Percentiles rank a stretch among this genome's conserved stretches.
These are phyloP conservation scores for Panellus pusillus DNA, from an alignment of 768 basidiomycete species.

Conservation along the genomic window DNA sequence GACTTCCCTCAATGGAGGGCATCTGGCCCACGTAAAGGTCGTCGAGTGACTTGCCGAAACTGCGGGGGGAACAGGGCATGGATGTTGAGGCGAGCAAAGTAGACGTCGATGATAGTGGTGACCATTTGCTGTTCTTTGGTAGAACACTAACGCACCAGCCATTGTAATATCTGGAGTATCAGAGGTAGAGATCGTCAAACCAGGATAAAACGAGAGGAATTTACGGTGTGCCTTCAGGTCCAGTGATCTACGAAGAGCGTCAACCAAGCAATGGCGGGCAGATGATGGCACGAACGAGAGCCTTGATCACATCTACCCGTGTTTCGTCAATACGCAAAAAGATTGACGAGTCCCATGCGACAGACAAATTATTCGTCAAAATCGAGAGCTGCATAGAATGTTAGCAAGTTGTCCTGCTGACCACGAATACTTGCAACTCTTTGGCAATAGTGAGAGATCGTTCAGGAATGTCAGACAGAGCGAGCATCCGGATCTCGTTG, in stretches of 20 bases:
- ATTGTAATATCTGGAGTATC: constrained; percentile 71
- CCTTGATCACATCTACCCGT: constrained; percentile 89
- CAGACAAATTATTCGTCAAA: constrained; percentile 90
- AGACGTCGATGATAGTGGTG: too few species aligned
- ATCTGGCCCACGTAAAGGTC: too few species aligned
- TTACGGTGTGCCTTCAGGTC: constrained; percentile 92
- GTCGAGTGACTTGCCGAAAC: too few species aligned
- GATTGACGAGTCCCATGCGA: constrained; percentile 94
- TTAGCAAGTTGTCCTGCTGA: neutral
- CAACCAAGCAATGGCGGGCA: too few species aligned
- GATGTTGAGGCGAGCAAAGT: too few species aligned
- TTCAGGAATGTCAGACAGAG: constrained; percentile 85
- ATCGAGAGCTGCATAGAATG: constrained; percentile 74
- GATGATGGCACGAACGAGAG: constrained; percentile 34
- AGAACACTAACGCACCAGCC: constrained; percentile 64
- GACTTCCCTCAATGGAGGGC: too few species aligned
- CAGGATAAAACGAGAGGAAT: constrained; percentile 23
- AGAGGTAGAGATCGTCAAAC: constrained; percentile 8
- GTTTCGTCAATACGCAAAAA: constrained; percentile 92
- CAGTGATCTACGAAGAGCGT: constrained; percentile 52
- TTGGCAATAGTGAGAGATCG: constrained; percentile 93
- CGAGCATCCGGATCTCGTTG: constrained; percentile 82
- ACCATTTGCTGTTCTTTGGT: too few species aligned
- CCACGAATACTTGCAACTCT: constrained; percentile 51
- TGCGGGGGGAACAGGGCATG: too few species aligned